Percentiles rank a stretch among this genome's conserved stretches.
phyloP scores from a whole-genome alignment of 2,329 filamentous ascomycete genomes.

The Orbilia javanica region DNA sequence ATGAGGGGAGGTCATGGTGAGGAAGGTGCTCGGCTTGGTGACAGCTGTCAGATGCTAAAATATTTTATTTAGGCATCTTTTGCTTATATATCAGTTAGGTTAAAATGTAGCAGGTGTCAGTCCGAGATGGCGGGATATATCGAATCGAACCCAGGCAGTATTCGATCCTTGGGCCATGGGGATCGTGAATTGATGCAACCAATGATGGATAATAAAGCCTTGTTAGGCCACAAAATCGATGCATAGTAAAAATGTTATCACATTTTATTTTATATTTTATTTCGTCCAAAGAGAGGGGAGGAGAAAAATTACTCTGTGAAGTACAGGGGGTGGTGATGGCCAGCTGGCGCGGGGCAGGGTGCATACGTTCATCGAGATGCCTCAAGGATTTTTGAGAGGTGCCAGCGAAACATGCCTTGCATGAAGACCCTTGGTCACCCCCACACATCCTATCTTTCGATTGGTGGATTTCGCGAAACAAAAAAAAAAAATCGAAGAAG shows the following conservation, averaged over 20 bases:
- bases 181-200: background rate
- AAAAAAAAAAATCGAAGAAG: too few species aligned
- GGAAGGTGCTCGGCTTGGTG: background rate
- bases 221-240: background rate
- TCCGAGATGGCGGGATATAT: conserved; percentile 4
- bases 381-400: background rate
- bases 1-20: background rate
- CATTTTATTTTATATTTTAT: background rate
- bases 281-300: too few species aligned
- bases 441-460: conserved; percentile 6
- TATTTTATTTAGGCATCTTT: too few species aligned
- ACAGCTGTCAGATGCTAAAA: background rate
- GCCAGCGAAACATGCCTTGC: conserved; percentile 27
- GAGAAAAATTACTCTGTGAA: too few species aligned
- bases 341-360: conserved; percentile 27
- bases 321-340: conserved; percentile 16
- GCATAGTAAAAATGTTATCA: conserved; percentile 11
- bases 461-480: conserved; percentile 15
- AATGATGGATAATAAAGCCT: background rate
- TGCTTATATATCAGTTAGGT: background rate
- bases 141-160: background rate
- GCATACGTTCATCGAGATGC: conserved; percentile 16
- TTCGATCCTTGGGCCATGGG: too few species aligned
- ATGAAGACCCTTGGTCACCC: conserved; percentile 10
- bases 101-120: background rate